phyloP scores from a whole-genome alignment of 768 basidiomycete species.

The Tylopilus intermedius region DNA sequence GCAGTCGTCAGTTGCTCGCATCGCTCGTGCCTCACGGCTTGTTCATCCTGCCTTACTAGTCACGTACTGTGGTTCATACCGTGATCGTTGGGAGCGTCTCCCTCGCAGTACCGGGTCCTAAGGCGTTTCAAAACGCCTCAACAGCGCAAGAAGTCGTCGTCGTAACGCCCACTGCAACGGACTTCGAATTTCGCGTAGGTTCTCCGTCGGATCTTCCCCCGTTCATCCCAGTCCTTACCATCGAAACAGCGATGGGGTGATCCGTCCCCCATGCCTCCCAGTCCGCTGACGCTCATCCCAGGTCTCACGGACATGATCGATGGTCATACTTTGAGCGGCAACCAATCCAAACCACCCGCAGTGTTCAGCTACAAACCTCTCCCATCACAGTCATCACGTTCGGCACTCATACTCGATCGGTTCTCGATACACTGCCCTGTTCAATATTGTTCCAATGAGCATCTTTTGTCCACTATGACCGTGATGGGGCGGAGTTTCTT shows the following conservation, averaged over 20 bases:
- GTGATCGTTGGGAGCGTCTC: conserved; percentile 75
- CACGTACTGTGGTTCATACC: conserved; percentile 67
- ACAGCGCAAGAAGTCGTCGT: conserved; percentile 80
- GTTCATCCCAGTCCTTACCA: conserved; percentile 5
- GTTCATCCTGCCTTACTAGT: conserved; percentile 27
- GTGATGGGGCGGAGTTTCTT: conserved; percentile 66
- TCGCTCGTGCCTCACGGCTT: background rate
- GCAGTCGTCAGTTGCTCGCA: conserved; percentile 52
- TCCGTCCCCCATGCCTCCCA: conserved; percentile 57
- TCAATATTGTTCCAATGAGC: conserved; percentile 70
- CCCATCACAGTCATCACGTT: conserved; percentile 65
- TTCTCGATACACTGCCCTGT: conserved; percentile 65
- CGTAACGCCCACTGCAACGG: conserved; percentile 53
- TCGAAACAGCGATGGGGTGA: conserved; percentile 59
- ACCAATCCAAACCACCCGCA: conserved; percentile 7
- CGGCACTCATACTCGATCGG: conserved; percentile 77
- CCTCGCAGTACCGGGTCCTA: conserved; percentile 67
- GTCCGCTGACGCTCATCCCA: conserved; percentile 34
- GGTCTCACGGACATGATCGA: conserved; percentile 13
- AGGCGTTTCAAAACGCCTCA: conserved; percentile 74
- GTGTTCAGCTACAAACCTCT: conserved; percentile 56
- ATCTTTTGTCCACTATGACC: conserved; percentile 53
- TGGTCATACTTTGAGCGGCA: conserved; percentile 3
- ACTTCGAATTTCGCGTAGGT: conserved; percentile 51
- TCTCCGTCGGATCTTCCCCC: conserved; percentile 8